These are phyloP conservation scores for Claviceps purpurea DNA, from an alignment of 2,329 filamentous ascomycete genomes.

Conservation along the genomic window DNA sequence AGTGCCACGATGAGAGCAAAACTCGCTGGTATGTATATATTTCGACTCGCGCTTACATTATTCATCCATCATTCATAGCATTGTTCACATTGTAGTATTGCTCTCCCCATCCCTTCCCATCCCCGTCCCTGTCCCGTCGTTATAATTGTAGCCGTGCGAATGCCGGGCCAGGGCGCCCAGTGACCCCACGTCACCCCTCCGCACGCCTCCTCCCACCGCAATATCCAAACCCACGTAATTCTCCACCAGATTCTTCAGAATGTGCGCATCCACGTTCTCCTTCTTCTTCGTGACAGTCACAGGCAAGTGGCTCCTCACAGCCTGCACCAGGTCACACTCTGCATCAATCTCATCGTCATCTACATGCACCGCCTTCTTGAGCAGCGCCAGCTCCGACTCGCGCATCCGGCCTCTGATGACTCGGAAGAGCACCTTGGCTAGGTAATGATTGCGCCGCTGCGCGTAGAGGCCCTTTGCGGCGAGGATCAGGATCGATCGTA, in stretches of 20 bases:
- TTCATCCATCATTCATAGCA: too few relatives aligned
- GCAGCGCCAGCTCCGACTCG: conserved; percentile 10
- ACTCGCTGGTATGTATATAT: too few relatives aligned
- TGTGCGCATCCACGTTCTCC: conserved; percentile 13
- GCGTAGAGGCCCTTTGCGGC: conserved; percentile 17
- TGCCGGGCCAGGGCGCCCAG: too few relatives aligned
- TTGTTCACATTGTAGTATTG: too few relatives aligned
- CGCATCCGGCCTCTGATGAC: conserved; percentile 22
- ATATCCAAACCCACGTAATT: conserved; percentile 6
- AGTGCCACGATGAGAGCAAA: too few relatives aligned
- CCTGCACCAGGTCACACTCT: conserved; percentile 11
- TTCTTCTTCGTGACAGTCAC: conserved; percentile 16
- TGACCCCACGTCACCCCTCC: neutral
- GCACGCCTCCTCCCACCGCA: neutral
- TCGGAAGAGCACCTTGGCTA: conserved; percentile 19
- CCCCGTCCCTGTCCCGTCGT: too few relatives aligned
- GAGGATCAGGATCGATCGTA: conserved; percentile 22
- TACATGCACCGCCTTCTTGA: conserved; percentile 8
- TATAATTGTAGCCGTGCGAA: too few relatives aligned
- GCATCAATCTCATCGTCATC: conserved; percentile 10
- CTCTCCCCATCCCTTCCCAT: too few relatives aligned
- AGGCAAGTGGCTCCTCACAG: conserved; percentile 18
- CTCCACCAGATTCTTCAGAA: conserved; percentile 14
- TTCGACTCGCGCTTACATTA: too few relatives aligned
- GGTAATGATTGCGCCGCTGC: conserved; percentile 12